These are phyloP conservation scores for Trametes cingulata DNA, from an alignment of 768 basidiomycete species.

Conservation along the genomic window DNA sequence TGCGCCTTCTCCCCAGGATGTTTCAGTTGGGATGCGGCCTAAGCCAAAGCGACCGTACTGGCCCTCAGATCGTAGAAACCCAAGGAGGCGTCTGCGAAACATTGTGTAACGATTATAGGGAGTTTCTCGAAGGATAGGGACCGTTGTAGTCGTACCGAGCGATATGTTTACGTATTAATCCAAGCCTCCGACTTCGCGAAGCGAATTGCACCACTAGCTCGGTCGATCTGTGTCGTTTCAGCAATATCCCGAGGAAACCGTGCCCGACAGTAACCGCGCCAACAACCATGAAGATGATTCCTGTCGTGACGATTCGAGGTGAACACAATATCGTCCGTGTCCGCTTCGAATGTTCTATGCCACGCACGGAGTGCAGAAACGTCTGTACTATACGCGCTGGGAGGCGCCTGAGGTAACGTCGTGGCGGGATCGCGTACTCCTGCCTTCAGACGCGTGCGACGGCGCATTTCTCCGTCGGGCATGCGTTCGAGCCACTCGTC, in stretches of 20 bases:
- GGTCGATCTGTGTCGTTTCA: not conserved
- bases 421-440: not conserved
- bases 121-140: no score
- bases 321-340: not conserved
- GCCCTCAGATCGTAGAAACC: no score
- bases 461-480: not conserved
- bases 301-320: not conserved
- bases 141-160: no score
- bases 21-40: no score
- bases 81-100: no score
- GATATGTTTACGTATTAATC: no score
- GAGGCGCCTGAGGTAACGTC: not conserved
- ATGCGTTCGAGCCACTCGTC: not conserved
- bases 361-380: not conserved
- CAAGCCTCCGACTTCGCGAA: no score
- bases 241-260: not conserved
- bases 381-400: not conserved
- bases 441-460: not conserved
- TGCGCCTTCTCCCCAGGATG: no score
- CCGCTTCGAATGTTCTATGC: no score
- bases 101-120: no score
- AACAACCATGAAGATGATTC: not conserved
- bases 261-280: not conserved
- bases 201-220: not conserved
- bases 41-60: no score